Conservation (phyloP, 768 basidiomycete species). For the Lentinula aciculospora region DNA sequence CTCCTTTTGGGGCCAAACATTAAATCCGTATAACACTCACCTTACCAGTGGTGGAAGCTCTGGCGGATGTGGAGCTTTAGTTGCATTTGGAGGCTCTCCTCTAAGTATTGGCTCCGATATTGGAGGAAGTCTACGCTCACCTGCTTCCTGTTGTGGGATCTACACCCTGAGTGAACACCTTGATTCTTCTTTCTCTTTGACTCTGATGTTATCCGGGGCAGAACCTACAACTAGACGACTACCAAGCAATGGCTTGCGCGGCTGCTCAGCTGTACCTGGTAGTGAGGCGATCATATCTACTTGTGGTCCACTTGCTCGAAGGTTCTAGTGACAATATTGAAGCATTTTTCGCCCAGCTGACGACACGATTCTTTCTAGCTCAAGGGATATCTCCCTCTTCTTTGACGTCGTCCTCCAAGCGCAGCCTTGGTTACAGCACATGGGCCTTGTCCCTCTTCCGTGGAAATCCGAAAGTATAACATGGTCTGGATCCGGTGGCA, state of each 20-base stretch:
- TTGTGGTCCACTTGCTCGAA: slow-evolving; percentile 47
- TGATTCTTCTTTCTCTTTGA: background rate
- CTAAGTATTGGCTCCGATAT: slow-evolving; percentile 38
- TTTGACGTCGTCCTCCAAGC: slow-evolving; percentile 23
- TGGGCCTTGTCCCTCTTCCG: slow-evolving; percentile 24
- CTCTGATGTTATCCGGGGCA: background rate
- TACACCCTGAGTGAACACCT: slow-evolving; percentile 12
- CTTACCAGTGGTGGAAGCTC: slow-evolving; percentile 47
- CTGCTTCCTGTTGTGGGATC: slow-evolving; percentile 18
- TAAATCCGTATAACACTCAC: slow-evolving; percentile 38
- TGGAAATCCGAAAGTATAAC: slow-evolving; percentile 10
- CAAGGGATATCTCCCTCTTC: slow-evolving; percentile 26
- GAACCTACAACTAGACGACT: slow-evolving; percentile 29
- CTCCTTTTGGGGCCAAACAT: slow-evolving; percentile 26
- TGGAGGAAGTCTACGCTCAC: slow-evolving; percentile 28
- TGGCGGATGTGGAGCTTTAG: slow-evolving; percentile 44
- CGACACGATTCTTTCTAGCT: slow-evolving; percentile 9
- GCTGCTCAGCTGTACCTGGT: slow-evolving; percentile 30
- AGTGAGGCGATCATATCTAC: slow-evolving; percentile 49
- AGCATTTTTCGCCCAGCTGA: background rate
- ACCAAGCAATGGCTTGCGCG: slow-evolving; percentile 35
- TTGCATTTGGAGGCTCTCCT: slow-evolving; percentile 39
- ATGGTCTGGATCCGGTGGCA: slow-evolving; percentile 19
- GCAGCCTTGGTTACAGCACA: slow-evolving; percentile 36
- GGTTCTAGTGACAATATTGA: background rate